Conservation (phyloP, 2,329 filamentous ascomycete genomes). For the Talaromyces amestolkiae region DNA sequence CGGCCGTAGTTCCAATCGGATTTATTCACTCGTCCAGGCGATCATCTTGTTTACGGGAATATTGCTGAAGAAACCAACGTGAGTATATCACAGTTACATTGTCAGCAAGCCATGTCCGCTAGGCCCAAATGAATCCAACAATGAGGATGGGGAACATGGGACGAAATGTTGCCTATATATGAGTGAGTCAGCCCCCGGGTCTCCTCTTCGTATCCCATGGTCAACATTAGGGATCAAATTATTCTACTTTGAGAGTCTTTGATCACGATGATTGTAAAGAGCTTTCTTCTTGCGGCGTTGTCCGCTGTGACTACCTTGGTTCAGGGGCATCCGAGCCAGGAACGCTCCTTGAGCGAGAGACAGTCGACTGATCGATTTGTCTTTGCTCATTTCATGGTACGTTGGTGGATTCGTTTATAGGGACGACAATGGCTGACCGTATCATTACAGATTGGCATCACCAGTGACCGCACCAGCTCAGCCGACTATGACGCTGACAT, state of each 20-base stretch:
- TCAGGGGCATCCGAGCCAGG: constrained; percentile 3
- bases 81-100: constrained; percentile 12
- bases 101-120: neutral
- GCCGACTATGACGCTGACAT: constrained; percentile 51
- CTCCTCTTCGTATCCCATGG: neutral
- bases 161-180: neutral
- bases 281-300: constrained; percentile 11
- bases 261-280: neutral
- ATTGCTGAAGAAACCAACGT: neutral
- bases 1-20: neutral
- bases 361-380: constrained; percentile 14
- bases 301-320: constrained; percentile 11
- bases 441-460: constrained; percentile 46
- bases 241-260: neutral
- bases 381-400: constrained; percentile 22
- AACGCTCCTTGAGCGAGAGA: constrained; percentile 2
- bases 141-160: neutral
- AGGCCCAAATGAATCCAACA: neutral
- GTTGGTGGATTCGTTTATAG: neutral
- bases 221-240: neutral
- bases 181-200: neutral
- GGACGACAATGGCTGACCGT: neutral
- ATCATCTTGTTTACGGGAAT: neutral
- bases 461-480: constrained; percentile 43
- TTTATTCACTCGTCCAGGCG: neutral